These are phyloP conservation scores for Tetracentron sinense DNA, from an alignment of 164 flowering plant species.

Conservation along the genomic window DNA sequence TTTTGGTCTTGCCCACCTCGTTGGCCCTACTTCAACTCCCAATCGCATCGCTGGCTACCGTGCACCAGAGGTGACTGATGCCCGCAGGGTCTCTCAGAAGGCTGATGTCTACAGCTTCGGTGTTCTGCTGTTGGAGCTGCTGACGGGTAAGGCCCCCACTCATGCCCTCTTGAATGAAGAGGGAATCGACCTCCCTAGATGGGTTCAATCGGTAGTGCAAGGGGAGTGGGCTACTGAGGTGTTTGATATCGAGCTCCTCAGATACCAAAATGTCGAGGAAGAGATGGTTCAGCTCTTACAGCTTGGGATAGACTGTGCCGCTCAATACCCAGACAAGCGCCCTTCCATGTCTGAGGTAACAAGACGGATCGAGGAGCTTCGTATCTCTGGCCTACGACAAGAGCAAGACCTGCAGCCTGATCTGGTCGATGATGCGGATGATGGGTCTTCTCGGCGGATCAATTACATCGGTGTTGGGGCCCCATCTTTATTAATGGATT, in stretches of 20 bases:
- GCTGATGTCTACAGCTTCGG: too few species aligned
- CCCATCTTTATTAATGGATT: neutral
- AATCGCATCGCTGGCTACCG: slow-evolving; percentile 49
- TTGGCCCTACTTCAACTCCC: slow-evolving; percentile 59
- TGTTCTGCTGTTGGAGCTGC: too few species aligned
- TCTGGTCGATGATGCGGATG: slow-evolving; percentile 5
- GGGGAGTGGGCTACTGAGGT: slow-evolving; percentile 92
- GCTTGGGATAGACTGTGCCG: slow-evolving; percentile 68
- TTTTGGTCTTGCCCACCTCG: slow-evolving; percentile 68
- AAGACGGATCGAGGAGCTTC: slow-evolving; percentile 32
- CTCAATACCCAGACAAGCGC: slow-evolving; percentile 47
- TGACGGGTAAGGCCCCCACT: slow-evolving; percentile 80
- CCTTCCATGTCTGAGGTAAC: slow-evolving; percentile 45
- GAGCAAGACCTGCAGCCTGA: slow-evolving; percentile 8
- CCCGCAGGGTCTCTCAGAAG: slow-evolving; percentile 71
- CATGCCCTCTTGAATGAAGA: slow-evolving; percentile 72
- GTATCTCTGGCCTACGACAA: slow-evolving; percentile 21
- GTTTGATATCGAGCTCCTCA: slow-evolving; percentile 71
- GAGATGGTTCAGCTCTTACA: slow-evolving; percentile 88
- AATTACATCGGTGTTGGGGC: neutral
- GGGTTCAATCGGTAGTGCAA: slow-evolving; percentile 78
- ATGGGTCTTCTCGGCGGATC: neutral
- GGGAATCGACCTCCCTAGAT: slow-evolving; percentile 77
- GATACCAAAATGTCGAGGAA: slow-evolving; percentile 62
- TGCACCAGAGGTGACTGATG: too few species aligned